These are phyloP conservation scores for Cladosporium cucumerinum DNA, from an alignment of 2,329 filamentous ascomycete species.

Conservation along the genomic window DNA sequence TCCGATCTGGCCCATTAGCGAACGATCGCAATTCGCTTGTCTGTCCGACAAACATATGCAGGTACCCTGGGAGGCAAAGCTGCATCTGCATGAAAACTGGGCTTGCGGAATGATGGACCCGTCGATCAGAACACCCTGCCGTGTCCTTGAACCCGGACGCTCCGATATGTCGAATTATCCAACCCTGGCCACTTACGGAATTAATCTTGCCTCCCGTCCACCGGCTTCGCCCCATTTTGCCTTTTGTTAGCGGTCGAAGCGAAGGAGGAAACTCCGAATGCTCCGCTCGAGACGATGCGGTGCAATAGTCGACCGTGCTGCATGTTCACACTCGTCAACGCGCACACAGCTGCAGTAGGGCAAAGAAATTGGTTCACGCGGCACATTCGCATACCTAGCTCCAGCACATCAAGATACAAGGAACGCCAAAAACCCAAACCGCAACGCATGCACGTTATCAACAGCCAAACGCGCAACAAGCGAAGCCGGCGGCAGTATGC, in stretches of 20 bases:
- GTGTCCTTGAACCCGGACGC: neutral
- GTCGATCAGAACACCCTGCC: neutral
- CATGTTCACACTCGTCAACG: neutral
- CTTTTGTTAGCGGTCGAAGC: neutral
- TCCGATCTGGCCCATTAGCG: constrained; percentile 1
- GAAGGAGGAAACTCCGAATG: neutral
- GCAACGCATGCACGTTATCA: neutral
- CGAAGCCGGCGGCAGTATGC: neutral
- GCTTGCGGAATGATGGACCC: neutral
- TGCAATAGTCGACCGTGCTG: neutral
- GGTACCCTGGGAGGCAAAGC: neutral
- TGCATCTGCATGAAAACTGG: neutral
- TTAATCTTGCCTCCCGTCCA: neutral
- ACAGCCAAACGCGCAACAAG: neutral
- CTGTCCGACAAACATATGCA: constrained; percentile 4
- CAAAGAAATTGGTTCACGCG: neutral
- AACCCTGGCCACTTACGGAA: neutral
- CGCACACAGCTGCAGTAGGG: neutral
- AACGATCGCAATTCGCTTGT: neutral
- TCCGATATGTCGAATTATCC: constrained; percentile 1
- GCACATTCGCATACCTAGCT: neutral
- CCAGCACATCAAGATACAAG: neutral
- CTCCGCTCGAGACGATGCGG: neutral
- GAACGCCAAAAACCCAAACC: neutral
- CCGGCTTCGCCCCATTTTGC: neutral